phyloP scores from a whole-genome alignment of 2,329 filamentous ascomycete genomes.

The Sporothrix humicola region DNA sequence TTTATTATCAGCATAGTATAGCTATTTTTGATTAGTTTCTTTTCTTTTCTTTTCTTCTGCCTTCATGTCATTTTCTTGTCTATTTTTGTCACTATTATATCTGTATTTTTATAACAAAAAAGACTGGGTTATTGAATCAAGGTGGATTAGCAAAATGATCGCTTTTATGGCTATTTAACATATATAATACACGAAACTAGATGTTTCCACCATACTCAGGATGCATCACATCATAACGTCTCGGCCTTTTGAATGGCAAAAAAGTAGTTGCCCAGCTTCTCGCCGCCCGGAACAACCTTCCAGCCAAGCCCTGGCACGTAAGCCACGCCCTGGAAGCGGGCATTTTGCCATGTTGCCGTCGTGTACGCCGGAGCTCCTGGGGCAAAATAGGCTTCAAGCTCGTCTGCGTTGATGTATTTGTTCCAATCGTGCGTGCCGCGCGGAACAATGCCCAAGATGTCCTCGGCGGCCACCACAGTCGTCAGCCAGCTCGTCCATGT shows the following conservation, averaged over 20 bases:
- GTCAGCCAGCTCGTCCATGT: slow-evolving; percentile 89
- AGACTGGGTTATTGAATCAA: too few relatives aligned
- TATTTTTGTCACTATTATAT: too few relatives aligned
- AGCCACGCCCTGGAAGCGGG: slow-evolving; percentile 76
- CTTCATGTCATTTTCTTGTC: too few relatives aligned
- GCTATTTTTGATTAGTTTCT: background rate
- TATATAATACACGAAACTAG: background rate
- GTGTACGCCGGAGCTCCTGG: slow-evolving; percentile 23
- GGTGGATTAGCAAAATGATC: background rate
- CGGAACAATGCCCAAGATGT: slow-evolving; percentile 84
- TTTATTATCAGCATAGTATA: too few relatives aligned
- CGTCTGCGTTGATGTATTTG: slow-evolving; percentile 90
- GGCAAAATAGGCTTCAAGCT: slow-evolving; percentile 66
- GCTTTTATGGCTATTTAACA: background rate
- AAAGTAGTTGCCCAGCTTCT: slow-evolving; percentile 94
- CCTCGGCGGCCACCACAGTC: slow-evolving; percentile 90
- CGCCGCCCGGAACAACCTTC: slow-evolving; percentile 80
- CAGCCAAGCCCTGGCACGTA: slow-evolving; percentile 92
- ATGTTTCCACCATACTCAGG: background rate
- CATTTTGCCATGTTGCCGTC: slow-evolving; percentile 60
- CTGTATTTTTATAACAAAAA: too few relatives aligned
- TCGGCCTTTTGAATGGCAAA: slow-evolving; percentile 71
- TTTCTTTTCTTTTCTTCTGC: background rate
- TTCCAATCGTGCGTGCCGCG: slow-evolving; percentile 94
- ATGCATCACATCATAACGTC: background rate